Percentiles rank a stretch among this genome's conserved stretches.
Evolutionary conservation across 2,329 filamentous ascomycete genomes (phyloP).

Genomic region (Graphiopsis chlorocephala): DNA sequence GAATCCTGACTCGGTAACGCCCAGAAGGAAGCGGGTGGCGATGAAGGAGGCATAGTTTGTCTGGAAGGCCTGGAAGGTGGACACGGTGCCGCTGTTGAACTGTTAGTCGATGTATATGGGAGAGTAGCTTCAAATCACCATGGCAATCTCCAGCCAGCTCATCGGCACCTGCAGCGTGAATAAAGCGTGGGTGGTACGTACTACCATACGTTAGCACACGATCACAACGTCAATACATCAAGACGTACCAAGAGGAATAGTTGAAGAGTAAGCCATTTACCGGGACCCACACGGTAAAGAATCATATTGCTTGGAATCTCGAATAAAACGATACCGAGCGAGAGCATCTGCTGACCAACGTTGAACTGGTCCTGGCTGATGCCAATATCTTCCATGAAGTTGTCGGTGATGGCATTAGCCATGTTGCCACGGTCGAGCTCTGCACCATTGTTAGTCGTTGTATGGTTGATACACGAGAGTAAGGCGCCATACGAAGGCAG

Average conservation of each 20-base stretch:
- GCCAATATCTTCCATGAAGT: conserved; percentile 32
- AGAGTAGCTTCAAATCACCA: not conserved
- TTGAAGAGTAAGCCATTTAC: conserved; percentile 39
- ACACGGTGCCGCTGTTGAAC: conserved; percentile 32
- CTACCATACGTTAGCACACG: not conserved
- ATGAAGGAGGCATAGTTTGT: conserved; percentile 39
- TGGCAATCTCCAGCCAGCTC: not conserved
- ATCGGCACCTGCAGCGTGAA: not conserved
- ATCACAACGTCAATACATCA: not conserved
- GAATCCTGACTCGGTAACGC: conserved; percentile 43
- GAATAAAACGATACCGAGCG: conserved; percentile 34
- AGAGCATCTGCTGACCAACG: conserved; percentile 35
- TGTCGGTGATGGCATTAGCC: conserved; percentile 34
- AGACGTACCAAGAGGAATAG: conserved; percentile 32
- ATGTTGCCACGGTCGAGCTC: conserved; percentile 27
- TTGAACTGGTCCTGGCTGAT: conserved; percentile 36
- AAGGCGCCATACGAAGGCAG: conserved; percentile 27
- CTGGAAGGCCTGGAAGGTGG: conserved; percentile 43
- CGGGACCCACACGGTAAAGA: conserved; percentile 37
- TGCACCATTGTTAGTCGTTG: not conserved
- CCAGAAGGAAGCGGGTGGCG: conserved; percentile 39
- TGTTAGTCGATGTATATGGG: not conserved
- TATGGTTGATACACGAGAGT: too few species aligned
- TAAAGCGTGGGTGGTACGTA: not conserved
- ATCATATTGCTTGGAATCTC: conserved; percentile 35